Base-by-base conservation (phyloP, 2,329 filamentous ascomycete species). In the Talaromyces sp. region DNA sequence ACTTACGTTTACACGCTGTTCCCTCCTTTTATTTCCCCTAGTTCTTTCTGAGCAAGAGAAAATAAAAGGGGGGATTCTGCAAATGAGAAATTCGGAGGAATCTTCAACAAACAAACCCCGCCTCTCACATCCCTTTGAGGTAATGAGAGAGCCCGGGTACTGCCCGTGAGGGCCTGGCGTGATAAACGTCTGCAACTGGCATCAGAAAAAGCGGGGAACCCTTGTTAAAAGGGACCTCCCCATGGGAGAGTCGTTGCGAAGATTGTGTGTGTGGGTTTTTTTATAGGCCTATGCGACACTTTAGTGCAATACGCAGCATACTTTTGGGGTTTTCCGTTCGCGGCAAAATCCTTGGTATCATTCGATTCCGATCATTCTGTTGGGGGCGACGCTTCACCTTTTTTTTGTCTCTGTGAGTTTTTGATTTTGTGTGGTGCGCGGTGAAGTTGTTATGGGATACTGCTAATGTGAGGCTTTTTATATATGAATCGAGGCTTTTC, bases 61-160 rank as follows among this genome's bases (percentile, higher is more conserved):
- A 46, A 35, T 24, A 27, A 27, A 6, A 27, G 26, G 26, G 26
- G 26, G 46, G 50, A 31, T 62, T 64, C 77, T 80, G 90, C 91
- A 93, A 91, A 91, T 93, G 90, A 91, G 90, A 95, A 95, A 95
- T 93, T 95, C 90, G 90, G 91, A 95, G 91, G 89, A 95, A 87
- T 93, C 89, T 93, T 91, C 90, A 91, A 58, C 35, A 32, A 32
- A 56, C 46, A 43, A 75, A 72, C 64, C 63, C 67, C 66, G 62
- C 64, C 64, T 62, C 62, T 63, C 64, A 46, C 56, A 63, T 62
- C 61, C 60, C 46, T 66, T 19, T 38, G 26, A n/a, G 27, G 55
- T 54, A 11, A n/a, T 31, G 38, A 57, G 60, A 57, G 60, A 65
- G 68, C 69, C 69, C 26, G 26, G 75, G 75, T 77, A 69, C 90